Base-by-base conservation (phyloP, 2,329 filamentous ascomycete genomes). In the Exophiala spinifera region DNA sequence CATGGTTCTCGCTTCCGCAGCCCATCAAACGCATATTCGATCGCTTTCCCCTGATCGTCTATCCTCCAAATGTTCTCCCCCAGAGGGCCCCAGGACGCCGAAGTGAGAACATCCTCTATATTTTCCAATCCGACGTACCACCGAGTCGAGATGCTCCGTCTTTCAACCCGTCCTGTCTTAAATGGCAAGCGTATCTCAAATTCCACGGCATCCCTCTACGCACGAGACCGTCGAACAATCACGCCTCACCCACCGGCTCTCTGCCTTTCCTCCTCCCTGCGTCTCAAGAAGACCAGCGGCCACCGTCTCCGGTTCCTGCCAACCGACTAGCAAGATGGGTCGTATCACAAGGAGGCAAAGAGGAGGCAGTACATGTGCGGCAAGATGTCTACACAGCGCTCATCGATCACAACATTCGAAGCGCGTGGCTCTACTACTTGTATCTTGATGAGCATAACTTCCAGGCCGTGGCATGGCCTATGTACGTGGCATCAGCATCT, bases 131-230 rank as follows among this genome's bases (percentile, higher is more conserved):
- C 13, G 75, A 82, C 1, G 74, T 79, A n/a, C 86, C 52, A 83
- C 64, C 87, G 8, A 54, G 51, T 20, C 84, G 31, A 69, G 71
- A 52, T 67, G 67, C 36, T 84, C 88, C 91, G 21, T 95, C 89
- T 61, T 95, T 87, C 74, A 97, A 97, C 69, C 94, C 94, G 10
- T 84, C 85, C 55, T 99, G 94, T 76, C 77, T 97, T 66, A 96
- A 92, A 76, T 97, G 91, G 91, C 94, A 97, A 90, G 85, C 91
- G 25, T 94, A 90, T 70, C 79, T 99, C 58, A 88, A 83, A 64
- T 89, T 96, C 64, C 80, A 84, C 47, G 80, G 80, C 37, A 77
- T 96, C 55, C 72, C 83, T 3, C 87, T 91, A 69, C 76, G 76
- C 49, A 75, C 86, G 48, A 75, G 83, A 5, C 74, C 89, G 3